phyloP scores from a whole-genome alignment of 495 filamentous ascomycete genomes.

The Penicillium herquei region DNA sequence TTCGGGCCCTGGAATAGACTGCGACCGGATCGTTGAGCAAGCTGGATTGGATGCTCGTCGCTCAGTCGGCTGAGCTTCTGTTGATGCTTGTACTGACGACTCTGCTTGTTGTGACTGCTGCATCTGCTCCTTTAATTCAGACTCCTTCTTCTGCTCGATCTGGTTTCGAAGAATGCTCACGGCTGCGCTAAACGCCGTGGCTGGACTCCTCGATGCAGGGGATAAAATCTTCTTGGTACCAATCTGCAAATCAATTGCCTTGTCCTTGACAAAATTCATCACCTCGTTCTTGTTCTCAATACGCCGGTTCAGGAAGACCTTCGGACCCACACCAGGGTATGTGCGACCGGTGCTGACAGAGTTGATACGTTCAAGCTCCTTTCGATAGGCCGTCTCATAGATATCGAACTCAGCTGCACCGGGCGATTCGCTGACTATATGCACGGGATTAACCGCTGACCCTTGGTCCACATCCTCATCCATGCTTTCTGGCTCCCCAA shows the following conservation, averaged over 20 bases:
- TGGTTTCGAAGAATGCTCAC: conserved; percentile 21
- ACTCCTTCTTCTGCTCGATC: conserved; percentile 18
- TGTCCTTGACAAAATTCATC: conserved; percentile 36
- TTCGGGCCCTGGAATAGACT: conserved; percentile 19
- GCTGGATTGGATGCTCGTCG: conserved; percentile 13
- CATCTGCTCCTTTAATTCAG: neutral
- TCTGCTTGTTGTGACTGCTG: neutral
- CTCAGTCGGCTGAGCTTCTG: conserved; percentile 3
- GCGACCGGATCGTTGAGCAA: conserved; percentile 14
- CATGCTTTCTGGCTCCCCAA: conserved; percentile 27
- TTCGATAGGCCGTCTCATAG: conserved; percentile 82
- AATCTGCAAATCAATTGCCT: conserved; percentile 26
- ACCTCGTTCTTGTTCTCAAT: conserved; percentile 54
- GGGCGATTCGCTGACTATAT: conserved; percentile 75
- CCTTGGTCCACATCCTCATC: conserved; percentile 20
- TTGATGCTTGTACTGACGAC: neutral
- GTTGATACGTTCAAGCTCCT: conserved; percentile 73
- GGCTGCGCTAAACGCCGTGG: conserved; percentile 18
- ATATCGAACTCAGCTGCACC: conserved; percentile 77
- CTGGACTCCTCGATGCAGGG: conserved; percentile 4
- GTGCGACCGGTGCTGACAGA: conserved; percentile 25
- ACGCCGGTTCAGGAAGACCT: conserved; percentile 59
- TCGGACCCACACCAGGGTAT: conserved; percentile 23
- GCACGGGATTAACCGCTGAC: conserved; percentile 18
- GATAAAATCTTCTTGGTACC: conserved; percentile 8